Percentiles rank a stretch among this genome's conserved stretches.
These are phyloP conservation scores for Pyricularia sp. DNA, from an alignment of 2,329 filamentous ascomycete genomes.

Conservation along the genomic window DNA sequence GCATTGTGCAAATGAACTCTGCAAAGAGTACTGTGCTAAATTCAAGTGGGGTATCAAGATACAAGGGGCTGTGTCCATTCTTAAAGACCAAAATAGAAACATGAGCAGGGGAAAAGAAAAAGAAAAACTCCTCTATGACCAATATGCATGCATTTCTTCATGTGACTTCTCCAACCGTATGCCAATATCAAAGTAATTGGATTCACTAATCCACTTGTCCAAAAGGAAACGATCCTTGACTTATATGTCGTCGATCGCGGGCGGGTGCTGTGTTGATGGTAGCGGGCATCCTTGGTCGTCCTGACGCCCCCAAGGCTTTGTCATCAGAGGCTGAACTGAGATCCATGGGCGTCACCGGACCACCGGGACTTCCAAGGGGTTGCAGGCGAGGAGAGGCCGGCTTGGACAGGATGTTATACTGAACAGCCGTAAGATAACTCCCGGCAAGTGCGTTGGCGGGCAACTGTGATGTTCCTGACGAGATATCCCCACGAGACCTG, in stretches of 20 bases:
- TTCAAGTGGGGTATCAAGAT: not conserved
- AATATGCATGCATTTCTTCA: not conserved
- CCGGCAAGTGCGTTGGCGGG: slow-evolving; percentile 4
- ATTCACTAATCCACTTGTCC: not conserved
- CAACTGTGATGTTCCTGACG: slow-evolving; percentile 9
- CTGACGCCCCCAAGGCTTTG: not conserved
- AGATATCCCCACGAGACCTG: not conserved
- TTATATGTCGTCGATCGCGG: not conserved
- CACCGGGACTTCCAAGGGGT: slow-evolving; percentile 41
- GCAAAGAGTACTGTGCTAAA: not conserved
- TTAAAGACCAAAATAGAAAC: not conserved
- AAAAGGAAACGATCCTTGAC: not conserved
- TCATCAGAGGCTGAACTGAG: slow-evolving; percentile 19
- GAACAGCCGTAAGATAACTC: not conserved
- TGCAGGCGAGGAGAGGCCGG: slow-evolving; percentile 35
- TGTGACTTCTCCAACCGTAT: not conserved
- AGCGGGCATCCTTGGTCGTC: slow-evolving; percentile 1
- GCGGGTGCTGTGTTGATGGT: not conserved
- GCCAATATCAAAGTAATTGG: not conserved
- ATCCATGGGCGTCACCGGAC: slow-evolving; percentile 49
- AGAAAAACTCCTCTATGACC: not conserved
- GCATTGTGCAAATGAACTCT: not conserved
- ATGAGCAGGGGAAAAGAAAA: not conserved
- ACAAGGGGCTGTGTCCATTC: not conserved
- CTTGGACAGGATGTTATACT: slow-evolving; percentile 22